phyloP scores from a whole-genome alignment of 768 basidiomycete species.

The Boletus fagicola region DNA sequence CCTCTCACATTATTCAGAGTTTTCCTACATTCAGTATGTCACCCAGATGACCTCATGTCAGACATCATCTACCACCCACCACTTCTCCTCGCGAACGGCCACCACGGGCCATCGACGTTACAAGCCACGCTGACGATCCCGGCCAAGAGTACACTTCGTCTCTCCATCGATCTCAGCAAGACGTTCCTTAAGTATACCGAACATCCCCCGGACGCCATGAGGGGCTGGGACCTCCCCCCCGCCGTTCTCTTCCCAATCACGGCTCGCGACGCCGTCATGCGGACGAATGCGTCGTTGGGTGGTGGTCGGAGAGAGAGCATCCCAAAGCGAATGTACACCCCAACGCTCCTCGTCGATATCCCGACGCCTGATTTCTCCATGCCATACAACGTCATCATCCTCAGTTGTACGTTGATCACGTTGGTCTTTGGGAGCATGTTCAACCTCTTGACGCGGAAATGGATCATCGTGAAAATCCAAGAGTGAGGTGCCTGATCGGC shows the following conservation, averaged over 20 bases:
- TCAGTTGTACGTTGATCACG: constrained; percentile 87
- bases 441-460: constrained; percentile 79
- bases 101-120: constrained; percentile 57
- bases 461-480: constrained; percentile 52
- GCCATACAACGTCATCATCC: constrained; percentile 99
- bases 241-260: constrained; percentile 62
- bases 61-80: constrained; percentile 57
- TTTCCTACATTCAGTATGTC: background rate
- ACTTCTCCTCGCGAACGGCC: constrained; percentile 23
- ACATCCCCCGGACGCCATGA: constrained; percentile 91
- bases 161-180: constrained; percentile 76
- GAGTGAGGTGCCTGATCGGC: background rate
- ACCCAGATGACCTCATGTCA: constrained; percentile 59
- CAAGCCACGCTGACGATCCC: constrained; percentile 74
- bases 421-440: constrained; percentile 92
- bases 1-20: too few species aligned
- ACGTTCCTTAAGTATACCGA: constrained; percentile 92
- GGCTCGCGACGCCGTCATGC: background rate
- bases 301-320: background rate
- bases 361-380: constrained; percentile 99
- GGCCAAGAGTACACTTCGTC: constrained; percentile 54
- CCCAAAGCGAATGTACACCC: constrained; percentile 64
- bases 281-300: constrained; percentile 4
- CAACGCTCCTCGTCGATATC: constrained; percentile 82
- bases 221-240: constrained; percentile 91